phyloP scores from a whole-genome alignment of 768 basidiomycete species.

The Boletellus ananas region DNA sequence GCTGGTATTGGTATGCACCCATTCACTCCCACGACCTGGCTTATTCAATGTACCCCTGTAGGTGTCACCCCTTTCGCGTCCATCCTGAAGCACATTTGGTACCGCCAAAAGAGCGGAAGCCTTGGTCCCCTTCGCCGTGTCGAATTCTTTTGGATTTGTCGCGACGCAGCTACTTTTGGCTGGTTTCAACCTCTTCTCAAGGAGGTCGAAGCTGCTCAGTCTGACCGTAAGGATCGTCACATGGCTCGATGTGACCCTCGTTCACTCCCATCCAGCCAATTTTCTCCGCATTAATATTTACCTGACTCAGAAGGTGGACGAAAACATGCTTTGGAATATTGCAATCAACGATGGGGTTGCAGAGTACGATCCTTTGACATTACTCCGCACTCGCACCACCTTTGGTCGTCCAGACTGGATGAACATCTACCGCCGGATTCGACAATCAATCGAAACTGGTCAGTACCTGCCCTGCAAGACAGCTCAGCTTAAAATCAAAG shows the following conservation, averaged over 20 bases:
- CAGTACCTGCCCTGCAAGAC: conserved; percentile 78
- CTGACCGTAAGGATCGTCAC: conserved; percentile 63
- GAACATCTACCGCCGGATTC: conserved; percentile 70
- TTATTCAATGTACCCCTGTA: conserved; percentile 21
- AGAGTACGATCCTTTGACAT: conserved; percentile 85
- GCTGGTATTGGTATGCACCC: conserved; percentile 78
- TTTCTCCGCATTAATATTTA: conserved; percentile 92
- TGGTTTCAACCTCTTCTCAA: conserved; percentile 93
- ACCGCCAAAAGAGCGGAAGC: conserved; percentile 74
- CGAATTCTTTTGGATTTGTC: conserved; percentile 93
- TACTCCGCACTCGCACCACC: conserved; percentile 83
- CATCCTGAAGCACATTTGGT: conserved; percentile 95
- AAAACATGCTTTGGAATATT: conserved; percentile 91
- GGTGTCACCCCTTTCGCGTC: conserved; percentile 94
- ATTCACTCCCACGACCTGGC: not conserved
- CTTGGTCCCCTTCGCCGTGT: conserved; percentile 82
- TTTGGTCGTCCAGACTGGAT: conserved; percentile 93
- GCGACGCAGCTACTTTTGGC: conserved; percentile 94
- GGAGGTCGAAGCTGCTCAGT: conserved; percentile 84
- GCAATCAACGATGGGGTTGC: conserved; percentile 83
- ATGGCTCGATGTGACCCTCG: not conserved
- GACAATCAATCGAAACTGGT: conserved; percentile 75
- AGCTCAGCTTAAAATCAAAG: conserved; percentile 75
- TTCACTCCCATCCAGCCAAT: conserved; percentile 55
- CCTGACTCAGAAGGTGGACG: conserved; percentile 78